Evolutionary conservation across 2,329 filamentous ascomycete species (phyloP).

Genomic region (Botrytis elliptica): DNA sequence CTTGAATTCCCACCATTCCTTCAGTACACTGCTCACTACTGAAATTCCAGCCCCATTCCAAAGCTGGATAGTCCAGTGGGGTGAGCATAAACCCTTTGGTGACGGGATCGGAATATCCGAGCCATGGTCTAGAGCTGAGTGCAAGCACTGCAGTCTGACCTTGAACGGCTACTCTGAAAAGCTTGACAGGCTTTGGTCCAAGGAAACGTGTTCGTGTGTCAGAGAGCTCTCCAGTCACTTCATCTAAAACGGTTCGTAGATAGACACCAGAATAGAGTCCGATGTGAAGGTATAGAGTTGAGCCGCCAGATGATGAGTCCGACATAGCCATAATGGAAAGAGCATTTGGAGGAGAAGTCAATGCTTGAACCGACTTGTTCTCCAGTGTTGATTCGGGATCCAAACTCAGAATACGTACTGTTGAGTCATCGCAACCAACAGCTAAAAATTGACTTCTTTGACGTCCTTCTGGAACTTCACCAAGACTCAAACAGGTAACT

Average conservation of each 20-base stretch:
- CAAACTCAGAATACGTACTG: conserved; percentile 86
- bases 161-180: conserved; percentile 89
- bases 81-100: conserved; percentile 89
- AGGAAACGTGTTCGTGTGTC: conserved; percentile 94
- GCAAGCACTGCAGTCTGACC: conserved; percentile 82
- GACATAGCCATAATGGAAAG: conserved; percentile 93
- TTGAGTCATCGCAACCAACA: conserved; percentile 95
- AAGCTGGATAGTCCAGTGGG: conserved; percentile 79
- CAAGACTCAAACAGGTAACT: conserved; percentile 90
- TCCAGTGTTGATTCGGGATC: conserved; percentile 89
- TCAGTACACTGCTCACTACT: conserved; percentile 91
- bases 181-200: conserved; percentile 82
- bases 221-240: conserved; percentile 90
- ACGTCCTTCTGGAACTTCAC: conserved; percentile 86
- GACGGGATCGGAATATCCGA: conserved; percentile 87
- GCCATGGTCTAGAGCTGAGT: conserved; percentile 90
- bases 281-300: conserved; percentile 91
- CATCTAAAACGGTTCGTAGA: conserved; percentile 89
- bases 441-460: conserved; percentile 89
- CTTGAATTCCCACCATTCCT: conserved; percentile 91
- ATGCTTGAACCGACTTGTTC: conserved; percentile 89
- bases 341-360: conserved; percentile 86
- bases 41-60: conserved; percentile 96
- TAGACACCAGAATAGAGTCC: conserved; percentile 95
- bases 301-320: conserved; percentile 85